Evolutionary conservation across 2,329 filamentous ascomycete species (phyloP), one percentile per base, ranked within the genome.

Genomic region (Calonectria pteridis): DNA sequence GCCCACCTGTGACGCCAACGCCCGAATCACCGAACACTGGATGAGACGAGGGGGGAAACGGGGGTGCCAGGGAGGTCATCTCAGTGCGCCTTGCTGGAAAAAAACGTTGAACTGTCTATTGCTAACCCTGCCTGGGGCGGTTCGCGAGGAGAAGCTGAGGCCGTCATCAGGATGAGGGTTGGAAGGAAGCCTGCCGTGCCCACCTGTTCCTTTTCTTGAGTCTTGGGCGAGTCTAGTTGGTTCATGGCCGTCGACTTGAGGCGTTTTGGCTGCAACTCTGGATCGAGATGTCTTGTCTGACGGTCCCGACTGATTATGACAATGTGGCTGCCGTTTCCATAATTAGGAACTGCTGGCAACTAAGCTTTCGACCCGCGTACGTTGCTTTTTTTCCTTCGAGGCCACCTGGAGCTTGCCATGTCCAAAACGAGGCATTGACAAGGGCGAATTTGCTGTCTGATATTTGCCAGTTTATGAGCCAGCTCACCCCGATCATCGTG

Each of bases 1-100:
- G 76, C 65, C 68, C 74, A 75, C 77, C 78, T 80, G 78, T 77
- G 77, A 80, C 76, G 77, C 78, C 75, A 79, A 76, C 78, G 74
- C 51, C 72, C 77, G 74, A 77, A 77, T 74, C 76, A 79, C 75
- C 76, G 72, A 74, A 75, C 67, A 77, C 73, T 76, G 74, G 74
- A 76, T 75, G 70, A 75, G 76, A 77, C 72, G 74, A 65, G 58
- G 55, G 63, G 62, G 67, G 58, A 66, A 63, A 74, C 69, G 71
- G 74, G 72, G 73, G 64, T 69, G 59, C 68, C 66, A 70, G 69
- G 73, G 59, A 18, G 55, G 71, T 43, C 76, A 73, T 53, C 55
- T 65, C 66, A 66, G 59, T 62, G 37, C 55, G 66, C 50, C 49
- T 58, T 20, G 58, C 49, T 59, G 58, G 20, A 23, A 5, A 59